Evolutionary conservation across 176 grass and related monocot genomes (phyloP).

Genomic region (Cocos nucifera): DNA sequence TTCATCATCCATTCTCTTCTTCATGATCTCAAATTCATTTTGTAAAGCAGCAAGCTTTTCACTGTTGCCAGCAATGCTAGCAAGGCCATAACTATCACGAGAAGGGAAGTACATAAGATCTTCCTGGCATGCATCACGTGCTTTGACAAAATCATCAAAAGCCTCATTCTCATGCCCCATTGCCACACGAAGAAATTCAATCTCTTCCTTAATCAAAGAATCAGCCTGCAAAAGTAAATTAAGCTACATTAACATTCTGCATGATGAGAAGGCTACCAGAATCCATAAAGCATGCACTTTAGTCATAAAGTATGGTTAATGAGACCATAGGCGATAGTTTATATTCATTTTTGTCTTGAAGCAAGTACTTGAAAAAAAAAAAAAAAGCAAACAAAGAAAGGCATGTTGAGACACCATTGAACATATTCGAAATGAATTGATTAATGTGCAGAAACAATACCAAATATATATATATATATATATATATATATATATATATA

Average conservation of each 20-base stretch:
- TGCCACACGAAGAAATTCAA: conserved; percentile 48
- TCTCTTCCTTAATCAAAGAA: conserved; percentile 71
- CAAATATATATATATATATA: no score
- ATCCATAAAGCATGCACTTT: neutral
- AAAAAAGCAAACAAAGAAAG: neutral
- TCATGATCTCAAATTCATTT: conserved; percentile 91
- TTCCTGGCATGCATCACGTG: conserved; percentile 80
- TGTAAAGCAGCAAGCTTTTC: conserved; percentile 66
- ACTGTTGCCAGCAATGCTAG: conserved; percentile 64
- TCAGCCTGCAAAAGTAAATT: conserved; percentile 41
- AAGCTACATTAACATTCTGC: neutral
- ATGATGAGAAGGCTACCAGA: neutral
- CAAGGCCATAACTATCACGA: conserved; percentile 66
- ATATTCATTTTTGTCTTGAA: neutral
- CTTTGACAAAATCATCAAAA: conserved; percentile 83
- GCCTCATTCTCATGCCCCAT: conserved; percentile 82
- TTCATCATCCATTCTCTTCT: conserved; percentile 83
- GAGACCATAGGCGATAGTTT: no score
- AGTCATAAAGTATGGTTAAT: no score
- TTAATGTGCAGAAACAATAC: no score
- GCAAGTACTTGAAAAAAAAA: neutral
- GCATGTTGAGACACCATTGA: neutral
- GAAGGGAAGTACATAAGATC: conserved; percentile 86
- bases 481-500: no score
- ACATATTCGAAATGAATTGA: no score